Percentiles rank a stretch among this genome's conserved stretches.
These are phyloP conservation scores for Oxytropis ochrocephala DNA, from an alignment of 306 rosid species.

Conservation along the genomic window DNA sequence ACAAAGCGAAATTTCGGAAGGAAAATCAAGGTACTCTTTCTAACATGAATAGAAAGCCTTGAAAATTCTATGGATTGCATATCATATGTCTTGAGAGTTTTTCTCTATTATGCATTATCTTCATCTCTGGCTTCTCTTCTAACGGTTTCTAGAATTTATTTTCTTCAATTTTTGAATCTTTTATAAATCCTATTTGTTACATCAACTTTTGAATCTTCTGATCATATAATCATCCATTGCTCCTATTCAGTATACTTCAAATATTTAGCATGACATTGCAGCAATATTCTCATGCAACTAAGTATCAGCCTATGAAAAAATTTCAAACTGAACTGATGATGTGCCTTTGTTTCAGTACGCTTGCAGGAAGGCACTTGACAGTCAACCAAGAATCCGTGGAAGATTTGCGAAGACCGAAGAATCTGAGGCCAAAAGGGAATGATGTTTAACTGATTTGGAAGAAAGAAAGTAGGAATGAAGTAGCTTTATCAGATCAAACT, in stretches of 20 bases:
- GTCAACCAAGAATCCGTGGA: slow-evolving; percentile 97
- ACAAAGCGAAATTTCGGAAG: slow-evolving; percentile 90
- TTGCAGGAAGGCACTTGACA: slow-evolving; percentile 98
- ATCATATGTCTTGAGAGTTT: neutral
- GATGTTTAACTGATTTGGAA: slow-evolving; percentile 16
- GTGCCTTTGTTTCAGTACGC: slow-evolving; percentile 57
- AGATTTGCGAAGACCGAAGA: slow-evolving; percentile 95
- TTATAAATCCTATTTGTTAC: neutral
- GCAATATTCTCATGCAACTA: neutral
- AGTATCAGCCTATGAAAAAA: neutral
- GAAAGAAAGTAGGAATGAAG: slow-evolving; percentile 30
- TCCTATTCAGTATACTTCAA: neutral
- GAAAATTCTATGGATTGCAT: neutral
- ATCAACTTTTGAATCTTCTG: neutral
- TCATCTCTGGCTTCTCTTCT: neutral
- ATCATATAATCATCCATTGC: neutral
- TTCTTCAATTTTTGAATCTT: neutral
- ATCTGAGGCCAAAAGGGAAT: slow-evolving; percentile 50
- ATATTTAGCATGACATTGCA: neutral
- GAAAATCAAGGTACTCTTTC: slow-evolving; percentile 77
- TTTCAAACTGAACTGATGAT: slow-evolving; percentile 2
- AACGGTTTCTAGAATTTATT: neutral
- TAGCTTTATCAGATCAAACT: slow-evolving; percentile 31
- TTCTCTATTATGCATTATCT: neutral
- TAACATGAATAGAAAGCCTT: neutral